Evolutionary conservation across 2,329 filamentous ascomycete genomes (phyloP), one percentile per base, ranked within the genome.

Genomic region (Epichloe elymi): DNA sequence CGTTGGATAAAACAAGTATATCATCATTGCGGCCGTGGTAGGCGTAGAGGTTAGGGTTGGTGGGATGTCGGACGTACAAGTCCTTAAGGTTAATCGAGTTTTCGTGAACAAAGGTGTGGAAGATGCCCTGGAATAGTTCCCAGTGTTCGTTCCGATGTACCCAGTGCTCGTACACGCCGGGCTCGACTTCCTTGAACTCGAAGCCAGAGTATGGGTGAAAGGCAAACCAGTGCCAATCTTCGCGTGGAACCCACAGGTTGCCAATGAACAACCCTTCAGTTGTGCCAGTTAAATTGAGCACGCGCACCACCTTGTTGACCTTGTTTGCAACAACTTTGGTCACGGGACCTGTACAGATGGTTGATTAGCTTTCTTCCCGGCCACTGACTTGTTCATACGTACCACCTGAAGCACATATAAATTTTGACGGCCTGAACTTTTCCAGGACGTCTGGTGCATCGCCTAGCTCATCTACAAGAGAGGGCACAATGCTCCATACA

Each of bases 401-500:
- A 42, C 40, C 40, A 23, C 66, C 66, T 26, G 66, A 69, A 15
- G 65, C 66, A 38, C 65, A 66, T 14, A 67, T 64, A 20, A 67
- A 66, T 51, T 67, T 66, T 0, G 65, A 63, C 0, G 54, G 20
- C 46, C 55, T 55, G 44, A 68, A 54, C 45, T 67, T 66, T 20
- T 55, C 53, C 46, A 68, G 51, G 0, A 68, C 55, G 2, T 63
- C 62, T 1, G 55, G 63, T 3, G 54, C 59, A 52, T 63, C 64
- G 44, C 56, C 66, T 8, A 62, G 49, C 50, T 68, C 66, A 17
- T 69, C 65, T 0, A 62, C 60, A 15, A 67, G 59, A 0, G 64
- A 67, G 1, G 66, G 66, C 0, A 68, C 60, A 60, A 69, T 64
- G 44, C 61, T 65, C 66, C 66, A 69, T 14, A 68, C 66, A 36